Base-by-base conservation (phyloP, 2,329 filamentous ascomycete species). In the Microsporum audouinii region DNA sequence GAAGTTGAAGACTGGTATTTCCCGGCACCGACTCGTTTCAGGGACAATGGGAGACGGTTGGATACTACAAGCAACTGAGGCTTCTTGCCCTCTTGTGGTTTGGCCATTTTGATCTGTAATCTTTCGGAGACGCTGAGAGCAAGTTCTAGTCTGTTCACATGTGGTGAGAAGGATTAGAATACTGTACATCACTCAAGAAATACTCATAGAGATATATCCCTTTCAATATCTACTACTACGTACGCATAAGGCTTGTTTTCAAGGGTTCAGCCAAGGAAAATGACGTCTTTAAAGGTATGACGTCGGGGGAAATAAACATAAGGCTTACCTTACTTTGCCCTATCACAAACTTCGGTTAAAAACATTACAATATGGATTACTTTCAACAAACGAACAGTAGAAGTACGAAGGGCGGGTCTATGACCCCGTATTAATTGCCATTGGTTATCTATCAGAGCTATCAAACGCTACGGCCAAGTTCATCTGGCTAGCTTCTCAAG, bases 11-110 rank as follows among this genome's bases (percentile, higher is more conserved):
- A 92, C 68, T 84, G 80, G 76, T 92, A 96, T 68, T 84, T 84
- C 67, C 88, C 89, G 78, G 91, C 88, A 60, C 94, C 88, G 58
- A 84, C 84, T 65, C 87, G 85, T 77, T 95, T 95, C 76, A 96
- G 91, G 60, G 90, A 95, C 70, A 96, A 88, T 57, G 91, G 91
- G 41, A 96, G 82, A 57, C 92, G 88, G 73, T 96, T 96, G 29
- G 91, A 96, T 65, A 95, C 85, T 43, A 96, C 85, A 58, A 95
- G 55, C 5, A 63, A 29, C 7, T 59, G 55, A 36, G 60, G 53
- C 31, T 53, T 43, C 33, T n/a, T 53, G 27, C 49, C 49, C 12
- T 33, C 49, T 31, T 53, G 49, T 33, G 27, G 5, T 34, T 53
- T 31, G 31, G 27, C 6, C 49, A 53, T 53, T 34, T 6, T 53